Conservation (phyloP, 2,329 filamentous ascomycete species). For the Colletotrichum tropicicola region DNA sequence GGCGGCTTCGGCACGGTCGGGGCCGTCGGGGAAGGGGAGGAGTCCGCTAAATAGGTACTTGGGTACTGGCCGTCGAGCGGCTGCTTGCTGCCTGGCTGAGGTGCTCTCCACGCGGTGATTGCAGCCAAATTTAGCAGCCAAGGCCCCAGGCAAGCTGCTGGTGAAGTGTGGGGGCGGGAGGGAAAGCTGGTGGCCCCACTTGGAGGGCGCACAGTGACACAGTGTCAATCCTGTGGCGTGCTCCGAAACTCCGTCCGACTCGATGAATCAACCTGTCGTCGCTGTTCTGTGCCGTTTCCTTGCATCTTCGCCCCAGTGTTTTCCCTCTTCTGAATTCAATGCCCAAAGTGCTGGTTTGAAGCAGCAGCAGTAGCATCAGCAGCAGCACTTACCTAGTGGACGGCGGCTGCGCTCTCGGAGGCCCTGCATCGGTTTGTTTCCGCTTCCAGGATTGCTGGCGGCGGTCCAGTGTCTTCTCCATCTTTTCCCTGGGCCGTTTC, state of each 20-base stretch:
- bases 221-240: background rate
- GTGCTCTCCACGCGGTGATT: too few species aligned
- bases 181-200: background rate
- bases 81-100: too few species aligned
- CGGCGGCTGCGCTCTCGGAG: too few species aligned
- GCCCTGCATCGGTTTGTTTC: too few species aligned
- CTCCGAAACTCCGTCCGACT: slow-evolving; percentile 9
- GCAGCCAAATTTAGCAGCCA: background rate
- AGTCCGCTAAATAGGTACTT: background rate
- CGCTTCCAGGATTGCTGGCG: too few species aligned
- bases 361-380: too few species aligned
- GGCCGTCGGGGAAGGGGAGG: background rate
- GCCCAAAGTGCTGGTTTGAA: slow-evolving; percentile 7
- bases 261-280: background rate
- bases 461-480: background rate
- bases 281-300: background rate
- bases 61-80: too few species aligned
- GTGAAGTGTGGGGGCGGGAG: background rate
- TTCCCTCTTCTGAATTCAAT: background rate
- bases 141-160: background rate
- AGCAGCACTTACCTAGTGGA: too few species aligned
- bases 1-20: slow-evolving; percentile 17
- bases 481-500: background rate
- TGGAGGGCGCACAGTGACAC: background rate
- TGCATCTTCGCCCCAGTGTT: slow-evolving; percentile 8